These are phyloP conservation scores for Mycena rebaudengoi DNA, from an alignment of 768 basidiomycete species.

Conservation along the genomic window DNA sequence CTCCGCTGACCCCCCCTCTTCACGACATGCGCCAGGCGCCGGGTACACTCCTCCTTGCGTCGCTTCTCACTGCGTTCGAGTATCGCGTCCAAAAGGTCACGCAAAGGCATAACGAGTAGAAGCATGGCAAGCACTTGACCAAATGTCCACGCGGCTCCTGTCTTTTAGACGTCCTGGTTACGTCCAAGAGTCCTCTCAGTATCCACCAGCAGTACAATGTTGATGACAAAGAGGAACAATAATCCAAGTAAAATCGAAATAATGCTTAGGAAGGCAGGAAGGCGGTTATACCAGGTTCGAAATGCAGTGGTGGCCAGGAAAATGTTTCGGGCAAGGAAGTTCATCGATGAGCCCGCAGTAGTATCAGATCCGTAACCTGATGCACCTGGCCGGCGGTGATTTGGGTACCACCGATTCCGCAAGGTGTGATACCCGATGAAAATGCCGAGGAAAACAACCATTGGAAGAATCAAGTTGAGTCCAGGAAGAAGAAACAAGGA, in stretches of 20 bases:
- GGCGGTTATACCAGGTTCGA: not conserved
- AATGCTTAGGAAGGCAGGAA: not conserved
- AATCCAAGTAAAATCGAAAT: conserved; percentile 5
- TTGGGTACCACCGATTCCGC: not conserved
- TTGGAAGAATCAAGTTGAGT: conserved; percentile 6
- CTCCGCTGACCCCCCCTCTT: not conserved
- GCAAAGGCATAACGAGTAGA: conserved; percentile 14
- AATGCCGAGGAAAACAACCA: not conserved
- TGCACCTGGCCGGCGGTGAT: too few relatives aligned
- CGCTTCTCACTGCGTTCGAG: not conserved
- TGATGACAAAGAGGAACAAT: conserved; percentile 8
- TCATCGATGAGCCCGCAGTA: too few relatives aligned
- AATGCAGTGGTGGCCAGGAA: too few relatives aligned
- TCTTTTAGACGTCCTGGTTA: not conserved
- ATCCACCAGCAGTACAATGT: conserved; percentile 9
- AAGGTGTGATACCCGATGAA: not conserved
- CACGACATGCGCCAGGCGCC: not conserved
- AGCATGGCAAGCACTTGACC: conserved; percentile 17
- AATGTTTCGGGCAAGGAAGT: too few relatives aligned
- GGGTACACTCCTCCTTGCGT: not conserved
- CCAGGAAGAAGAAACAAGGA: conserved; percentile 7
- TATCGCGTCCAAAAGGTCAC: not conserved
- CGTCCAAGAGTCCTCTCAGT: conserved; percentile 7
- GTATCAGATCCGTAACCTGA: too few relatives aligned
- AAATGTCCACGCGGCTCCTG: conserved; percentile 8